Conservation (phyloP, 2,329 filamentous ascomycete genomes). For the Chaetomium olivaceum region DNA sequence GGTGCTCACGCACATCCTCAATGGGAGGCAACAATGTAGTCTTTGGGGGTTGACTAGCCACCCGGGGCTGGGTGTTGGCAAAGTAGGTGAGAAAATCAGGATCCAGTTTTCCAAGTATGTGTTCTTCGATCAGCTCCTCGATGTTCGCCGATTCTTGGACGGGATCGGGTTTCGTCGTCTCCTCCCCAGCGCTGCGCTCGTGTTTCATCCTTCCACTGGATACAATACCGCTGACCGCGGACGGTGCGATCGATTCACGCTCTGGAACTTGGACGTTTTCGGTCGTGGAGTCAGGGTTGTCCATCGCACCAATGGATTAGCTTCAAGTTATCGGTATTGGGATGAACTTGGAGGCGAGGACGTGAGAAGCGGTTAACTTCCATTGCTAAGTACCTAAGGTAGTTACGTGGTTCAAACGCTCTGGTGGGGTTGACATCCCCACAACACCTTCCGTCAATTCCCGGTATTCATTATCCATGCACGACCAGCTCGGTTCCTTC, state of each 20-base stretch:
- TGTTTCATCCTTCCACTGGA: background rate
- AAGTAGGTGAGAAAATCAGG: conserved; percentile 37
- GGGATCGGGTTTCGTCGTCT: background rate
- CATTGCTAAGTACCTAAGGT: no score
- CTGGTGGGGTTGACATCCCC: background rate
- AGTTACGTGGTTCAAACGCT: background rate
- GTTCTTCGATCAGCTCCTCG: conserved; percentile 26
- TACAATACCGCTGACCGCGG: background rate
- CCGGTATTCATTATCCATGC: background rate
- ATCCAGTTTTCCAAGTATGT: conserved; percentile 36
- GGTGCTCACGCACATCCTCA: conserved; percentile 37
- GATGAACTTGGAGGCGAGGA: no score
- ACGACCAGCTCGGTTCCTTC: background rate
- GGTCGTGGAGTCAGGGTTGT: background rate
- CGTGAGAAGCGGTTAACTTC: background rate
- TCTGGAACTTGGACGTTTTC: background rate
- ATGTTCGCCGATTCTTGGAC: background rate
- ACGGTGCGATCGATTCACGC: background rate
- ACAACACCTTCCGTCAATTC: background rate
- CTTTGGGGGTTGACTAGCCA: no score
- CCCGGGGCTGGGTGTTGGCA: conserved; percentile 4
- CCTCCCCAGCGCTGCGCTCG: background rate
- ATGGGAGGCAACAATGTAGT: conserved; percentile 29
- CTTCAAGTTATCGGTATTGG: background rate
- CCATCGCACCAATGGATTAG: background rate